A percentile compares a stretch with the other conserved stretches of the same genome.
phyloP scores from a whole-genome alignment of 495 filamentous ascomycete species.

The Penicillium waksmanii region DNA sequence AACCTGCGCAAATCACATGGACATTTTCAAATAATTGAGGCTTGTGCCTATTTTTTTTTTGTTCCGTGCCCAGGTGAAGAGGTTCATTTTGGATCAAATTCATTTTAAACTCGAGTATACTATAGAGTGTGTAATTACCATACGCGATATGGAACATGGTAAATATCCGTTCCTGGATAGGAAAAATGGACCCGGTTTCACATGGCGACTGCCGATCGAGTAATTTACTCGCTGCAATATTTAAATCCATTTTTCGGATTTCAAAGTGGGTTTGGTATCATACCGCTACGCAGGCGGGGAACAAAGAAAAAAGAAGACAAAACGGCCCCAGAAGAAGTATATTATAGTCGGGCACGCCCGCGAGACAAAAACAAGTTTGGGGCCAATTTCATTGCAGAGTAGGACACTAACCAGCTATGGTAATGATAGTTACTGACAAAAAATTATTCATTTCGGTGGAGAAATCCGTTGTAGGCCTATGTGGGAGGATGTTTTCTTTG shows the following conservation, averaged over 20 bases:
- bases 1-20: background rate
- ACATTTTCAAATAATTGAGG: background rate
- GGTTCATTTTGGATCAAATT: background rate
- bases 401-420: background rate
- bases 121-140: background rate
- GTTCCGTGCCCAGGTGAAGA: background rate
- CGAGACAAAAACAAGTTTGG: background rate
- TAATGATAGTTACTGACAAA: background rate
- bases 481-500: background rate
- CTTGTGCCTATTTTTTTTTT: background rate
- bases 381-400: background rate
- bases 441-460: background rate
- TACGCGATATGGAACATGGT: background rate
- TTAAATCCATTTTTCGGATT: background rate
- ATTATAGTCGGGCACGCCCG: background rate
- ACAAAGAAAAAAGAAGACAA: background rate
- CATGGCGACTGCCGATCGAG: background rate
- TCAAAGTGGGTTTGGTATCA: background rate
- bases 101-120: background rate
- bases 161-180: background rate
- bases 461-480: background rate
- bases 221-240: background rate
- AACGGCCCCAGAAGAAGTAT: background rate
- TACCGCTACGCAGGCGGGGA: background rate
- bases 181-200: slow-evolving; percentile 2